Percentiles rank a stretch among this genome's conserved stretches.
phyloP scores from a whole-genome alignment of 2,329 filamentous ascomycete species.

The Daldinia sp. region DNA sequence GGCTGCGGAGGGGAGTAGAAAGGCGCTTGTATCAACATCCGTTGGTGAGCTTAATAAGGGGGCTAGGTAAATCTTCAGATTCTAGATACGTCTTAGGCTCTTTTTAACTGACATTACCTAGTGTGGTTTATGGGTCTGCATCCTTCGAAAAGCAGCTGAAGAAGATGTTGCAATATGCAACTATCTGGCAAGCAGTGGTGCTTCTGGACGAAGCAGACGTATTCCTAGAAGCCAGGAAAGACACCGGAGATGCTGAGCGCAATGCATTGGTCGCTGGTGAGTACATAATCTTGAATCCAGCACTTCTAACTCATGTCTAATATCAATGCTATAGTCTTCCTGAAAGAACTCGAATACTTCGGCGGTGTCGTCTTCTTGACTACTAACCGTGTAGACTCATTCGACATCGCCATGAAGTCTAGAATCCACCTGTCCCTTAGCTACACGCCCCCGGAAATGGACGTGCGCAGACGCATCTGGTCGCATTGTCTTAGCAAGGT shows the following conservation, averaged over 20 bases:
- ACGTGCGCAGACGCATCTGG: conserved; percentile 48
- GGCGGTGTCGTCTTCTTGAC: conserved; percentile 59
- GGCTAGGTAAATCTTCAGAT: conserved; percentile 29
- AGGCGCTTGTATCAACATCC: conserved; percentile 46
- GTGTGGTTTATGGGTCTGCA: conserved; percentile 33
- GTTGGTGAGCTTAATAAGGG: conserved; percentile 46
- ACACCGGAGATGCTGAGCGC: conserved; percentile 40
- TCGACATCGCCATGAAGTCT: conserved; percentile 60
- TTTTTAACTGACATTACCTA: conserved; percentile 16
- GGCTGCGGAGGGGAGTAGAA: conserved; percentile 46
- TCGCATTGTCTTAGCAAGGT: conserved; percentile 39
- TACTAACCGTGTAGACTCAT: conserved; percentile 55
- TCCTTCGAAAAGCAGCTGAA: conserved; percentile 48
- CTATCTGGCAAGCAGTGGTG: conserved; percentile 50
- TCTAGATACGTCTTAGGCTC: not conserved
- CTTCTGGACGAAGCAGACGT: conserved; percentile 53
- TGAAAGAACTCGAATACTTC: conserved; percentile 58
- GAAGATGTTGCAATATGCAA: conserved; percentile 47
- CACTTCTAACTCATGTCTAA: conserved; percentile 2
- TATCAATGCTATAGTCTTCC: conserved; percentile 51
- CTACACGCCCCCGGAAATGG: conserved; percentile 44
- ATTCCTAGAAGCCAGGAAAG: conserved; percentile 44
- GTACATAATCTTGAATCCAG: not conserved
- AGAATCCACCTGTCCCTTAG: conserved; percentile 56
- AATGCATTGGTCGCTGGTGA: conserved; percentile 47